Evolutionary conservation across 371 early-diverging fungal species (phyloP).

Genomic region (Lichtheimia corymbifera): DNA sequence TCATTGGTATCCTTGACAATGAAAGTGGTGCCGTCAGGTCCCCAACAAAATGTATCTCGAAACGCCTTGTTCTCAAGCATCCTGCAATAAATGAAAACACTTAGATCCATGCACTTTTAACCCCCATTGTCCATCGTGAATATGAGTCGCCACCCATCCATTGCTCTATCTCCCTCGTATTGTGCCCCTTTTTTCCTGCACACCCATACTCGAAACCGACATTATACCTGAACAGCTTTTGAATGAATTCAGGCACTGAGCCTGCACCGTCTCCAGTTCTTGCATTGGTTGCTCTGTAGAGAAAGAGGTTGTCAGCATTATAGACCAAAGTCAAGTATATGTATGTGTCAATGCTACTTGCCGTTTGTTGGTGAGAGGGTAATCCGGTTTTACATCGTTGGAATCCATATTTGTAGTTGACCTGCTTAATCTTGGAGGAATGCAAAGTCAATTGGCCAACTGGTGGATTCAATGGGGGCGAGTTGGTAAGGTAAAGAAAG

Average conservation of each 20-base stretch:
- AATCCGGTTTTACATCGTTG: slow-evolving; percentile 8
- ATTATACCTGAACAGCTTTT: slow-evolving; percentile 19
- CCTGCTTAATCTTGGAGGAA: neutral
- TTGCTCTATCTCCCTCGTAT: no score
- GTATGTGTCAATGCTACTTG: neutral
- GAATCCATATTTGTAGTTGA: slow-evolving; percentile 5
- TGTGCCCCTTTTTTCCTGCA: no score
- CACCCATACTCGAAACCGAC: neutral
- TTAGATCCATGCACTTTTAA: no score
- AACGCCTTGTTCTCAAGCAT: slow-evolving; percentile 73
- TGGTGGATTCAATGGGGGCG: no score
- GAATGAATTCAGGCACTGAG: slow-evolving; percentile 22
- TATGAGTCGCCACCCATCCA: no score
- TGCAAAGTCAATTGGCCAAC: no score
- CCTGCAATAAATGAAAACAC: slow-evolving; percentile 17
- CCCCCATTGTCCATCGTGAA: no score
- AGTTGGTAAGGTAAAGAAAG: no score
- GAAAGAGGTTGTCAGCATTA: no score
- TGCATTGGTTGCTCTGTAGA: slow-evolving; percentile 6
- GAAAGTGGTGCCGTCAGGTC: slow-evolving; percentile 76
- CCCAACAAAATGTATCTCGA: slow-evolving; percentile 72
- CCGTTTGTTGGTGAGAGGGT: slow-evolving; percentile 8
- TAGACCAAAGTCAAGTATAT: no score
- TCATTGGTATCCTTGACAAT: slow-evolving; percentile 78
- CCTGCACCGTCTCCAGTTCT: slow-evolving; percentile 12